Evolutionary conservation across 352 stramenopile species (phyloP).

Genomic region (Phytophthora syringae): DNA sequence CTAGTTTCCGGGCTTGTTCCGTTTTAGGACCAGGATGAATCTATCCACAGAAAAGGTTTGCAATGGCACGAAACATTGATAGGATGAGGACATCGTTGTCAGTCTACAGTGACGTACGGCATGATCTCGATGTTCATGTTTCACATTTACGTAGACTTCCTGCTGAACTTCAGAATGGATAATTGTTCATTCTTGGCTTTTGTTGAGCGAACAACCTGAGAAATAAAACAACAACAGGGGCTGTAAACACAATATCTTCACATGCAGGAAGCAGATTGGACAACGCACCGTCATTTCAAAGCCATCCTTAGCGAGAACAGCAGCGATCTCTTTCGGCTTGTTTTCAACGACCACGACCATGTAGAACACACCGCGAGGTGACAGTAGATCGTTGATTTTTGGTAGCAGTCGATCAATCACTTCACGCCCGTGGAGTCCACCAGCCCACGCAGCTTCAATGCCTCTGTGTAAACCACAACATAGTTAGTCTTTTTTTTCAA

Average conservation of each 20-base stretch:
- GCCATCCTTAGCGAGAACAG: slow-evolving; percentile 67
- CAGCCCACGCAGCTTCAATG: slow-evolving; percentile 97
- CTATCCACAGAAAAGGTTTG: background rate
- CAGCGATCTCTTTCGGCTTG: slow-evolving; percentile 93
- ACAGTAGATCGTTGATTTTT: slow-evolving; percentile 88
- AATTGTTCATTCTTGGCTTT: slow-evolving; percentile 76
- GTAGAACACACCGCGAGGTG: slow-evolving; percentile 93
- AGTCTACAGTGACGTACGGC: too few relatives aligned
- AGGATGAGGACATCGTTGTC: background rate
- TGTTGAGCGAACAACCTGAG: slow-evolving; percentile 69
- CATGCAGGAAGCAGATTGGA: background rate
- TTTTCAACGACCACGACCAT: slow-evolving; percentile 98
- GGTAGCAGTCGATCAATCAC: slow-evolving; percentile 96
- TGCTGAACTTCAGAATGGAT: slow-evolving; percentile 79
- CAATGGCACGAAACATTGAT: slow-evolving; percentile 3
- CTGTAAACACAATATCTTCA: slow-evolving; percentile 7
- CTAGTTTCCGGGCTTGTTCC: background rate
- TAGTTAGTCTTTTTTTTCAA: background rate
- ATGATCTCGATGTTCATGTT: background rate
- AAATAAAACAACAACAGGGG: slow-evolving; percentile 13
- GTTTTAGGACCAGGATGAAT: background rate
- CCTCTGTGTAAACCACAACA: slow-evolving; percentile 48
- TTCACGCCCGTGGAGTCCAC: slow-evolving; percentile 92
- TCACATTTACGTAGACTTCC: slow-evolving; percentile 16
- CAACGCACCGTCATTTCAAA: slow-evolving; percentile 70